These are phyloP conservation scores for Quercus rubra DNA, from an alignment of 306 rosid genomes.

Conservation along the genomic window DNA sequence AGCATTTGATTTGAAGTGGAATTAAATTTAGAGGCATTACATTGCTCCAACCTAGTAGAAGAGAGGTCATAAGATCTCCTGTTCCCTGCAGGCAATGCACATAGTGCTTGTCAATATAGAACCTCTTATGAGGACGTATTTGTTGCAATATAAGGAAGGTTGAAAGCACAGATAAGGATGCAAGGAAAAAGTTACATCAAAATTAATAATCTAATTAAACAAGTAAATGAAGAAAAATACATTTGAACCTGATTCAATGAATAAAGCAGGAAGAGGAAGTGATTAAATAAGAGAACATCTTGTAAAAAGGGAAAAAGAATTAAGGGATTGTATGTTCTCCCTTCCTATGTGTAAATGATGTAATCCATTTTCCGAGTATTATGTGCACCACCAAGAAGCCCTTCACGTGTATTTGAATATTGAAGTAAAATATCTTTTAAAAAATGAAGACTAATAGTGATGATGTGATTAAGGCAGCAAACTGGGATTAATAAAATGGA, in stretches of 20 bases:
- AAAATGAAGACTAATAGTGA: too few relatives aligned
- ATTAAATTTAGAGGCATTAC: slow-evolving; percentile 41
- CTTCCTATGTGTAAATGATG: too few relatives aligned
- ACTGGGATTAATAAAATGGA: not conserved
- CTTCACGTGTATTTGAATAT: too few relatives aligned
- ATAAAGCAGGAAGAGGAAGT: not conserved
- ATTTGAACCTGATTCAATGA: too few relatives aligned
- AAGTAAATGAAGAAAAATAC: not conserved
- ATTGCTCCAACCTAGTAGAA: slow-evolving; percentile 94
- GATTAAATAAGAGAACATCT: not conserved
- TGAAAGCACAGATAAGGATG: not conserved
- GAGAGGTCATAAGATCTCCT: slow-evolving; percentile 87
- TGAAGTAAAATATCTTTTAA: too few relatives aligned
- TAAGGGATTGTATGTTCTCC: too few relatives aligned
- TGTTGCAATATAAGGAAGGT: not conserved
- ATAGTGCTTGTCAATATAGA: slow-evolving; percentile 2
- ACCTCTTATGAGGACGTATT: not conserved
- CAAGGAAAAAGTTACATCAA: not conserved
- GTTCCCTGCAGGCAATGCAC: slow-evolving; percentile 62
- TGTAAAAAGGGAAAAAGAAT: too few relatives aligned
- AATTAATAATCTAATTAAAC: not conserved
- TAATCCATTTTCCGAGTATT: too few relatives aligned
- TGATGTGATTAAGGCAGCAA: too few relatives aligned
- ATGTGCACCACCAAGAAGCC: too few relatives aligned
- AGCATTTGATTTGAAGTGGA: slow-evolving; percentile 9